Conservation (phyloP, 257 asterid species). For the Solanum sejunctum region DNA sequence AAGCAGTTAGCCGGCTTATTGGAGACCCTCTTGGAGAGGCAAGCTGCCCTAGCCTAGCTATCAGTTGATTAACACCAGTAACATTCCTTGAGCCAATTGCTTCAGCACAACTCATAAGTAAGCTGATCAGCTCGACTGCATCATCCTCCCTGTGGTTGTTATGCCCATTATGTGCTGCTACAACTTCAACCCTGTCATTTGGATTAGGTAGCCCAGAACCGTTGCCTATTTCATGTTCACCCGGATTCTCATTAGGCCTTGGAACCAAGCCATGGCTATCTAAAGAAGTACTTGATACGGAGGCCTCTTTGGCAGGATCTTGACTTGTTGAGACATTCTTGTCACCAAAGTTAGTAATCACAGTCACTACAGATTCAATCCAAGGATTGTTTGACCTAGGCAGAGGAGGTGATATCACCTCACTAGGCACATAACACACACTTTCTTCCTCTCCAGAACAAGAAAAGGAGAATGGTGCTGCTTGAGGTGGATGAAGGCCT, state of each 20-base stretch:
- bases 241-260: conserved; percentile 19
- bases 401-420: conserved; percentile 24
- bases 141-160: conserved; percentile 37
- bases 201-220: conserved; percentile 45
- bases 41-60: conserved; percentile 76
- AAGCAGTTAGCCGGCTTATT: conserved; percentile 59
- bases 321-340: conserved; percentile 29
- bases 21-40: conserved; percentile 84
- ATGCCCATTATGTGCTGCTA: conserved; percentile 21
- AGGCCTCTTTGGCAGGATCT: conserved; percentile 37
- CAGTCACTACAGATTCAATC: conserved; percentile 57
- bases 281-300: conserved; percentile 59
- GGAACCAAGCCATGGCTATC: conserved; percentile 40
- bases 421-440: conserved; percentile 36
- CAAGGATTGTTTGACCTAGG: conserved; percentile 68
- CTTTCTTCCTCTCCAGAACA: conserved; percentile 58
- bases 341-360: conserved; percentile 40
- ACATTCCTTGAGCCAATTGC: conserved; percentile 53
- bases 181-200: conserved; percentile 11
- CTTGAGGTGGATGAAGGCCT: conserved; percentile 22
- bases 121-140: conserved; percentile 55
- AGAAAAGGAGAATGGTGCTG: conserved; percentile 39
- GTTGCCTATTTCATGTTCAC: conserved; percentile 34
- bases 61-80: conserved; percentile 41
- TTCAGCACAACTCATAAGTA: conserved; percentile 70